phyloP scores from a whole-genome alignment of 257 asterid species.

The Solanum peruvianum region DNA sequence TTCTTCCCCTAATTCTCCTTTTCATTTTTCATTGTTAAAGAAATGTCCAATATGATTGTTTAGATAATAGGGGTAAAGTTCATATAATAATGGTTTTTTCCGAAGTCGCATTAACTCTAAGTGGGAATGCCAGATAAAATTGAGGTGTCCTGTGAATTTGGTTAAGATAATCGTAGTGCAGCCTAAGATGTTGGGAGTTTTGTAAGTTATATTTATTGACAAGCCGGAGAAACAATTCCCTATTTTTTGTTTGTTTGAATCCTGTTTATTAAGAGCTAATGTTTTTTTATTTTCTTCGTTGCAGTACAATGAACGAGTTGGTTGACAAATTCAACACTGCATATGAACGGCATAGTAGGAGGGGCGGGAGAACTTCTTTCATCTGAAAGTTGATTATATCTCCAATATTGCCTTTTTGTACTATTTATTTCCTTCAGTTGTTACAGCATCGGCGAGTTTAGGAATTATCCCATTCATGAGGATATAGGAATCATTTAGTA shows the following conservation, averaged over 20 bases:
- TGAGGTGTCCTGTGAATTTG: not conserved
- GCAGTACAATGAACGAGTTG: constrained; percentile 89
- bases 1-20: not conserved
- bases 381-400: constrained; percentile 18
- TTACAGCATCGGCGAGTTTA: not conserved
- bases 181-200: not conserved
- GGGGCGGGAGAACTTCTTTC: constrained; percentile 71
- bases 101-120: not conserved
- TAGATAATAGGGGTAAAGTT: not conserved
- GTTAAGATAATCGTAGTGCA: not conserved
- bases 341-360: constrained; percentile 72
- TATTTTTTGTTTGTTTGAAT: not conserved
- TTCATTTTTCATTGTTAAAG: not conserved
- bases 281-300: not conserved
- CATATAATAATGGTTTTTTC: not conserved
- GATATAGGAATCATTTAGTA: not conserved
- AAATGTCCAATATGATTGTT: not conserved
- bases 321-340: constrained; percentile 86
- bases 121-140: not conserved
- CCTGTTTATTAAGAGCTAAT: not conserved
- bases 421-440: not conserved
- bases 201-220: not conserved
- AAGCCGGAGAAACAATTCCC: not conserved
- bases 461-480: not conserved
- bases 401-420: not conserved